Conservation (phyloP, 1,284 basidiomycete species). For the Pascua sp. region DNA sequence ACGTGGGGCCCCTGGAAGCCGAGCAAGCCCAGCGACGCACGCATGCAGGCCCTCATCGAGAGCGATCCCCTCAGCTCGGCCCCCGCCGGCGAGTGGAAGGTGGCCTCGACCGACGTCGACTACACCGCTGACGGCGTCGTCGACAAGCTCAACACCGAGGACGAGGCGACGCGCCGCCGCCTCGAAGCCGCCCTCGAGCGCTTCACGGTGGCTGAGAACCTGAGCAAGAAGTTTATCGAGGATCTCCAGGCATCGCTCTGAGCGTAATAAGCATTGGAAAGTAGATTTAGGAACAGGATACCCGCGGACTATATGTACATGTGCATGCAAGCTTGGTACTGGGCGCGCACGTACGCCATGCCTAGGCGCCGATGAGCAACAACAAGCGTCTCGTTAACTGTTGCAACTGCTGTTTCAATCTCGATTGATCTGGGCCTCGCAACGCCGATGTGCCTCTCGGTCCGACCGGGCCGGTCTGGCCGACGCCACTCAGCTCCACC, state of each 20-base stretch:
- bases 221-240: conserved; percentile 15
- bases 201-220: conserved; percentile 13
- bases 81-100: neutral
- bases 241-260: conserved; percentile 2
- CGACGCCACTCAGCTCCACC: too few species aligned
- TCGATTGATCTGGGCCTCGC: too few species aligned
- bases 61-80: conserved; percentile 13
- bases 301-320: too few species aligned
- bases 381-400: too few species aligned
- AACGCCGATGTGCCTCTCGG: too few species aligned
- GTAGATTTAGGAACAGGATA: too few species aligned
- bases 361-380: too few species aligned
- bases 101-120: conserved; percentile 10
- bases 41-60: conserved; percentile 8
- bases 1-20: conserved; percentile 12
- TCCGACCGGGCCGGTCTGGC: too few species aligned
- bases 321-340: too few species aligned
- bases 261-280: too few species aligned
- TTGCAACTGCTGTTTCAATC: too few species aligned
- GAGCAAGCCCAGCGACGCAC: conserved; percentile 10
- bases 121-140: conserved; percentile 20
- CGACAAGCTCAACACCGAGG: conserved; percentile 22
- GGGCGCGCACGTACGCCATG: too few species aligned
- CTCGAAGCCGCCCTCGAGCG: conserved; percentile 12
- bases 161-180: conserved; percentile 12